Base-by-base conservation (phyloP, 306 rosid species). In the Vicia faba region DNA sequence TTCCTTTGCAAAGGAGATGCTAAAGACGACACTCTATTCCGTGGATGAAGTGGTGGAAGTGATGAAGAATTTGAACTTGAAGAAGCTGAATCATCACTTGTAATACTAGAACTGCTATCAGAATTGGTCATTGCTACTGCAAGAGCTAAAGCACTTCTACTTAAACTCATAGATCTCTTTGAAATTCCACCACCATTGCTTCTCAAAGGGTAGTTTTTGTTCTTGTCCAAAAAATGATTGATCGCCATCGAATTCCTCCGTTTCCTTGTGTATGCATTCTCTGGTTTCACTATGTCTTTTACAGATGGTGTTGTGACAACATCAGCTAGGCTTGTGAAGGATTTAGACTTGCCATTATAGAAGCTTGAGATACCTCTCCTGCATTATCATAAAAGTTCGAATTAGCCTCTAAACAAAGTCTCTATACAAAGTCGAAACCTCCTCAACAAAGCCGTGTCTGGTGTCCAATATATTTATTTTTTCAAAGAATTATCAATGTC, bases 361-460 rank as follows among this genome's bases (percentile, higher is more conserved):
- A 86, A 90, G 10, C 79, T 79, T 5, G 98, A 93, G 51, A 89
- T 89, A 20, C 98, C 86, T 83, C 82, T 86, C 78, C 98, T 93
- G 89, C 84, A 79, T 73, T 29, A 46, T 2, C 58, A 43, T 48
- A 19, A 55, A 5, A 28, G 19, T 13, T 55, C 4, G 5, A 19
- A 55, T 26, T 26, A 55, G 39, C 16, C 61, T 33, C 38, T 33
- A 33, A 33, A 33, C 38, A 33, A 33, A 33, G 36, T n/a, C n/a
- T n/a, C n/a, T n/a, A n/a, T n/a, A n/a, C n/a, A n/a, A n/a, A n/a
- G n/a, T n/a, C n/a, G n/a, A n/a, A n/a, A n/a, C n/a, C n/a, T n/a
- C n/a, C n/a, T n/a, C n/a, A n/a, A n/a, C n/a, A n/a, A n/a, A n/a
- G n/a, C n/a, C n/a, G n/a, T n/a, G n/a, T n/a, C n/a, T n/a, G n/a